These are phyloP conservation scores for Hypomyces perniciosus DNA, from an alignment of 2,329 filamentous ascomycete species.

Conservation along the genomic window DNA sequence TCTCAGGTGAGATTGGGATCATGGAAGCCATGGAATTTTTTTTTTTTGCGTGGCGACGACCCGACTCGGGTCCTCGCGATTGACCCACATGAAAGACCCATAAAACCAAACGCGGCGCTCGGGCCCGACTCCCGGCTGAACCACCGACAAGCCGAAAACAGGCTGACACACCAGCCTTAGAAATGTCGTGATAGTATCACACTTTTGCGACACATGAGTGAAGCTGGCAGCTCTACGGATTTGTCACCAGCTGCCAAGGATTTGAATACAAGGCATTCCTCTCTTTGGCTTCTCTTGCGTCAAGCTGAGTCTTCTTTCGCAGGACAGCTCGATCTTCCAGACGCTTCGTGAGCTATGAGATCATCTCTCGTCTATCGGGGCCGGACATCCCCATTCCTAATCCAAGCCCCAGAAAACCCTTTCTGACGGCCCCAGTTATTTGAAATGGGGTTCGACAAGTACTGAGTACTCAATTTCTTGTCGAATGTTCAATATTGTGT, in stretches of 20 bases:
- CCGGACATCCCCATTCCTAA: constrained; percentile 5
- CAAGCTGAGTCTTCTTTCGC: no score
- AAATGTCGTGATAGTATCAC: constrained; percentile 4
- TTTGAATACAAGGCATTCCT: no score
- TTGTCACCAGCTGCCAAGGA: no score
- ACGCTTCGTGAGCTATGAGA: constrained; percentile 9
- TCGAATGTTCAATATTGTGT: not conserved
- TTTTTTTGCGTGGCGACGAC: constrained; percentile 1
- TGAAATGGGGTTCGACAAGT: constrained; percentile 4
- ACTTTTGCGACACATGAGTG: not conserved
- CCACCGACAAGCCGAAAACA: constrained; percentile 9
- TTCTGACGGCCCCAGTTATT: constrained; percentile 8
- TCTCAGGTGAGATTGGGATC: no score
- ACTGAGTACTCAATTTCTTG: constrained; percentile 4
- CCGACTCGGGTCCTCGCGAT: constrained; percentile 8
- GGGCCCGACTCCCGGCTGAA: constrained; percentile 7
- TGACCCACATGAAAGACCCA: not conserved
- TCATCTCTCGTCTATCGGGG: constrained; percentile 1
- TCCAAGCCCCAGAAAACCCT: constrained; percentile 10
- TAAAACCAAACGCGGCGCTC: constrained; percentile 1
- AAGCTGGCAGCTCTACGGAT: no score
- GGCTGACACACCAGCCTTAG: not conserved
- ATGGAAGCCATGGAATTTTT: no score
- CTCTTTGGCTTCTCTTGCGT: no score
- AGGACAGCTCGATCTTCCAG: not conserved